Base-by-base conservation (phyloP, 805 yeast genomes). In the Zygosaccharomyces bisporus region DNA sequence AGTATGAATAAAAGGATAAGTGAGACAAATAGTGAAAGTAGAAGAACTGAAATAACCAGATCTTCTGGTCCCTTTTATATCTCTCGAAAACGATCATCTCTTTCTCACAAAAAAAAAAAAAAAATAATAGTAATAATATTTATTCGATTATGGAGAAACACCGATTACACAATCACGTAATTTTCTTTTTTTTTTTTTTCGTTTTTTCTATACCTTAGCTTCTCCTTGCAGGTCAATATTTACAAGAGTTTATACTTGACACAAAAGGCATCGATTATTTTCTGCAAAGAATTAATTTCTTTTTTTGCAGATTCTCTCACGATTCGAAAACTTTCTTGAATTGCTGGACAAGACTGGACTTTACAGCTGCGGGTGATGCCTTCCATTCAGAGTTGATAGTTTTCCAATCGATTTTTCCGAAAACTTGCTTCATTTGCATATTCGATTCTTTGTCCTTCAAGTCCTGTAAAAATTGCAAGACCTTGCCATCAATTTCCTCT, bases 401-500 rank as follows among this genome's bases (percentile, higher is more conserved):
- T 23, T 63, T 55, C 68, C 70, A 67, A 24, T 65, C 55, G 8
- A 70, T 41, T 21, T 58, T 56, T 10, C 55, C 53, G 40, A 68
- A 63, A 14, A 67, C 49, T 37, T 68, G 60, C 34, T 58, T 61
- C 39, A 64, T 27, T 41, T 61, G 61, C 36, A 67, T 32, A 39
- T 51, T 38, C 3, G 58, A 58, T 5, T 55, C 55, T 6, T 52
- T 45, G 8, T 50, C 45, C 25, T 53, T 58, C 5, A 66, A 27
- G 1, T 47, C 43, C 1, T 48, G 44, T 24, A 70, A 41, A 5
- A 67, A 43, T 1, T 50, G 54, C 6, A 41, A 24, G 3, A 72
- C 69, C 31, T 61, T 64, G 1, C 44, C 42, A 24, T 69, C 70
- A 25, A 75, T 51, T 39, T 75, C 75, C 36, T 67, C 76, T 27